These are phyloP conservation scores for Fusarium foetens DNA, from an alignment of 2,329 filamentous ascomycete genomes.

Conservation along the genomic window DNA sequence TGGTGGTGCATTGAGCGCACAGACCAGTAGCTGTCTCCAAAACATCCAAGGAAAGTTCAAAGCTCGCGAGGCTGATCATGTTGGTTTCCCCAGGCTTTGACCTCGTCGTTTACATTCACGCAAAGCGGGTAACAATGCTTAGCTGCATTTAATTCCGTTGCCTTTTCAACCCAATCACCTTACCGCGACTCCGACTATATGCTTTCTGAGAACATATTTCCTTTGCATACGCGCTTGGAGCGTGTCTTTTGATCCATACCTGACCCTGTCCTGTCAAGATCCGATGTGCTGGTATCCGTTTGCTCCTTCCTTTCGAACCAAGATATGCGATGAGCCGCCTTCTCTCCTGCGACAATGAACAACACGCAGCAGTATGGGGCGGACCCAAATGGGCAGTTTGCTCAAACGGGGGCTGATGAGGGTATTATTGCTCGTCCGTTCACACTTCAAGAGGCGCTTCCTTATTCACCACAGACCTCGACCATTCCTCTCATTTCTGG, in stretches of 20 bases:
- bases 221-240: slow-evolving; percentile 7
- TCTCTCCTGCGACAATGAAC: slow-evolving; percentile 46
- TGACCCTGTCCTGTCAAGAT: slow-evolving; percentile 13
- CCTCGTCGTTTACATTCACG: slow-evolving; percentile 29
- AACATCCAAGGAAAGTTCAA: slow-evolving; percentile 33
- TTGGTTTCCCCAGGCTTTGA: slow-evolving; percentile 38
- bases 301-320: slow-evolving; percentile 45
- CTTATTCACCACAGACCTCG: slow-evolving; percentile 84
- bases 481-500: slow-evolving; percentile 82
- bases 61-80: slow-evolving; percentile 41
- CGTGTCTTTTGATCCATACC: slow-evolving; percentile 17
- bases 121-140: slow-evolving; percentile 39
- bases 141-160: slow-evolving; percentile 28
- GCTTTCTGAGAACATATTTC: not conserved
- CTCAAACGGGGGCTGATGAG: slow-evolving; percentile 39
- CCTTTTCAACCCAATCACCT: not conserved
- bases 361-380: slow-evolving; percentile 48
- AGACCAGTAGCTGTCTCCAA: slow-evolving; percentile 30
- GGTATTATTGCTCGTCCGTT: slow-evolving; percentile 59
- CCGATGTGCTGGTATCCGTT: slow-evolving; percentile 44
- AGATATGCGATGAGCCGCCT: slow-evolving; percentile 47
- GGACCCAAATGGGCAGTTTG: slow-evolving; percentile 49
- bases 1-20: slow-evolving; percentile 36
- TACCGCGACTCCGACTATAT: not conserved
- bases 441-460: slow-evolving; percentile 78